Evolutionary conservation across 805 yeast genomes (phyloP).

Genomic region (Nadsonia fulvescens): DNA sequence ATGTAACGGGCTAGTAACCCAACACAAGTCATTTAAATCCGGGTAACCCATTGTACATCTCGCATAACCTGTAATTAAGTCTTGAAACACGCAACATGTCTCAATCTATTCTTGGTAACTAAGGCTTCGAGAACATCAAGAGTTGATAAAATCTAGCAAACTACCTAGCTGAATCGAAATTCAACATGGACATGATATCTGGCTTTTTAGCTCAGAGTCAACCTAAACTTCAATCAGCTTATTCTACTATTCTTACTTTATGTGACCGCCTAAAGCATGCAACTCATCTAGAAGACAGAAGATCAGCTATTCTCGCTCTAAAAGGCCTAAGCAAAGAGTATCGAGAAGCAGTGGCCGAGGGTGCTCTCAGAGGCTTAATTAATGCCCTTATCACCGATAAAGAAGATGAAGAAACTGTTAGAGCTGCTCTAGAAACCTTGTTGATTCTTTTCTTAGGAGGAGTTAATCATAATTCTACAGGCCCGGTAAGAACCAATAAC

Average conservation of each 20-base stretch:
- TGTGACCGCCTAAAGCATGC: conserved; percentile 80
- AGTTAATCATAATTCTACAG: conserved; percentile 19
- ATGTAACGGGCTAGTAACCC: too few species aligned
- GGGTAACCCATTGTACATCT: too few species aligned
- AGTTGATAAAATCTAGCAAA: too few species aligned
- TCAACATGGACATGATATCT: conserved; percentile 16
- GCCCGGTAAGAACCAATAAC: too few species aligned
- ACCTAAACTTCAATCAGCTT: conserved; percentile 42
- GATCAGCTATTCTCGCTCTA: conserved; percentile 80
- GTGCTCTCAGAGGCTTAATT: conserved; percentile 62
- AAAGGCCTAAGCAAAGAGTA: conserved; percentile 79
- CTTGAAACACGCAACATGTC: too few species aligned
- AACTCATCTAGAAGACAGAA: conserved; percentile 60
- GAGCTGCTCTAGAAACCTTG: conserved; percentile 72
- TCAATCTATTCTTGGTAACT: too few species aligned
- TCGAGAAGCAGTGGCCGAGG: conserved; percentile 78
- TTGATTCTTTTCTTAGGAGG: conserved; percentile 64
- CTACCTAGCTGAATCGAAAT: too few species aligned
- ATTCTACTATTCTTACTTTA: conserved; percentile 72
- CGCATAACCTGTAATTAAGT: too few species aligned
- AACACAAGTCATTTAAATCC: too few species aligned
- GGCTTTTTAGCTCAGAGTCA: conserved; percentile 23
- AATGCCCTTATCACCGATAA: conserved; percentile 44
- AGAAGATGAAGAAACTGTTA: conserved; percentile 53
- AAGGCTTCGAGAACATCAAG: too few species aligned